Evolutionary conservation across 148 eudicot species (phyloP).

Genomic region (Nepenthes gracilis): DNA sequence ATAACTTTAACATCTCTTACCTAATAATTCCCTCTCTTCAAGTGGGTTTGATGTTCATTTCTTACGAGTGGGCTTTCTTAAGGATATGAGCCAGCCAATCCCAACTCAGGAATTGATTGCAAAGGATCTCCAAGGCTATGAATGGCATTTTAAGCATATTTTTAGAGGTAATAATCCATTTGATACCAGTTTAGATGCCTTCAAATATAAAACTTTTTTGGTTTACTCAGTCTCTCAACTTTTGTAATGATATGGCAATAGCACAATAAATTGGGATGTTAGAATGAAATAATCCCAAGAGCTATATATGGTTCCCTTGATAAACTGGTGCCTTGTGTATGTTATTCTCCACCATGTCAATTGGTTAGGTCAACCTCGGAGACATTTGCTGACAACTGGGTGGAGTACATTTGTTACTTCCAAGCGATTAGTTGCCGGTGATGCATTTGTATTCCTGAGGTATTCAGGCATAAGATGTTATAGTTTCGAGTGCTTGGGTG

Average conservation of each 20-base stretch:
- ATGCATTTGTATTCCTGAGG: conserved; percentile 88
- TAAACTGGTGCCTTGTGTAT: background rate
- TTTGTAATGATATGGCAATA: background rate
- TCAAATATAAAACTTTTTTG: background rate
- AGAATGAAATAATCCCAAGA: background rate
- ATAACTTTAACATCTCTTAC: background rate
- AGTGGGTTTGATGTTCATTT: background rate
- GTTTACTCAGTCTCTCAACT: background rate
- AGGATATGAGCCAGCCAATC: conserved; percentile 74
- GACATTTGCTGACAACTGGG: conserved; percentile 95
- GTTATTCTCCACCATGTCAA: background rate
- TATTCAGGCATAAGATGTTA: conserved; percentile 13
- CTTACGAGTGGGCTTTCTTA: background rate
- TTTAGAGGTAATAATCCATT: conserved; percentile 46
- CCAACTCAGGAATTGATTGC: conserved; percentile 88
- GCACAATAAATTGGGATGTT: background rate
- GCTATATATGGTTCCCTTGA: background rate
- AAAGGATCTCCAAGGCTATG: conserved; percentile 72
- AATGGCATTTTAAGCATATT: conserved; percentile 92
- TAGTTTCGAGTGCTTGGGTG: background rate
- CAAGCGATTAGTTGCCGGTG: conserved; percentile 82
- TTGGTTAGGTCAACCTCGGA: conserved; percentile 70
- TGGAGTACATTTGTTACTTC: conserved; percentile 92
- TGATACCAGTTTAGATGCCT: background rate
- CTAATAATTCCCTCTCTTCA: too few relatives aligned